Evolutionary conservation across 169 alveolate genomes (phyloP).

Genomic region (Eimeria tenella): DNA sequence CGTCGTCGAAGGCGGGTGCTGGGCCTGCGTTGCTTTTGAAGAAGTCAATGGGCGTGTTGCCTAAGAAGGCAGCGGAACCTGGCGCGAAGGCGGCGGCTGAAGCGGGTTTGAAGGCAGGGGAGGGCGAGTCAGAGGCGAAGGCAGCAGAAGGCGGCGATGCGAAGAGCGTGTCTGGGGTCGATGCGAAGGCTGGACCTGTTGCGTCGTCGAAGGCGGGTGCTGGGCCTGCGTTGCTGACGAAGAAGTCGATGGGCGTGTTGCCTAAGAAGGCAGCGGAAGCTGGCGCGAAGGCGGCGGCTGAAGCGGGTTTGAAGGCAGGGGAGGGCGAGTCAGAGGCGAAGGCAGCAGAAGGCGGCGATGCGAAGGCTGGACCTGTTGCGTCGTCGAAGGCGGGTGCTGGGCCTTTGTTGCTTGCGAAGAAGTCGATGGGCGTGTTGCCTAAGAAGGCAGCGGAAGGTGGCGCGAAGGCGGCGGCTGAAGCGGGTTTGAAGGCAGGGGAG

Average conservation of each 20-base stretch:
- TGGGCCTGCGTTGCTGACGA: slow-evolving; percentile 10
- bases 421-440: not conserved
- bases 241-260: slow-evolving; percentile 1
- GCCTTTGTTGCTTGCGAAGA: slow-evolving; percentile 17
- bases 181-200: slow-evolving; percentile 20
- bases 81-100: not conserved
- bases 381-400: not conserved
- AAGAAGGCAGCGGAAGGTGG: slow-evolving; percentile 27
- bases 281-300: slow-evolving; percentile 5
- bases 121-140: not conserved
- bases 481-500: not conserved
- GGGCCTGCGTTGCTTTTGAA: not conserved
- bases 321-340: not conserved
- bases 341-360: slow-evolving; percentile 1
- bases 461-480: not conserved
- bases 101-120: slow-evolving; percentile 15
- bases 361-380: not conserved
- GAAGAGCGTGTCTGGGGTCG: too few species aligned
- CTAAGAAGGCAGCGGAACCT: slow-evolving; percentile 33
- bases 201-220: not conserved
- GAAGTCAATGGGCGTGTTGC: not conserved
- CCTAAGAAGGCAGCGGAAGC: slow-evolving; percentile 44
- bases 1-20: not conserved
- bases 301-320: not conserved
- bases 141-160: not conserved